phyloP scores from a whole-genome alignment of 2,329 filamentous ascomycete species.

The Fusarium neocosmosporiellum region DNA sequence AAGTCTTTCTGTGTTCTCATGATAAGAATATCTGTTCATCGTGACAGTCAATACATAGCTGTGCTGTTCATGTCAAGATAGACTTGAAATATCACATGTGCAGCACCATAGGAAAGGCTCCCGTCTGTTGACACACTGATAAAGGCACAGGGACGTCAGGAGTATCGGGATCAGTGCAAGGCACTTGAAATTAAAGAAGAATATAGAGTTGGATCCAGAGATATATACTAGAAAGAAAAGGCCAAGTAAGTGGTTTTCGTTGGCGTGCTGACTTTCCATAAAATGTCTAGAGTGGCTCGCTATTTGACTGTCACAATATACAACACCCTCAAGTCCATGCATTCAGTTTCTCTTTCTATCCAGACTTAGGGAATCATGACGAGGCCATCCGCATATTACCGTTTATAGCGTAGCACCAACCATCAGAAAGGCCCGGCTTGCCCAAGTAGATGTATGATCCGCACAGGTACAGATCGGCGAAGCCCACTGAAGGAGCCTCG shows the following conservation, averaged over 20 bases:
- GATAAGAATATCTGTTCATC: background rate
- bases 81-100: background rate
- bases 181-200: background rate
- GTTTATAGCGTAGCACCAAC: background rate
- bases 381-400: background rate
- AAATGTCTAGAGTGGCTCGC: too few relatives aligned
- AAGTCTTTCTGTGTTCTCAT: rapidly evolving
- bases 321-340: background rate
- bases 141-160: background rate
- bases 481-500: background rate
- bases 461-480: background rate
- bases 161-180: background rate
- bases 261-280: background rate
- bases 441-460: background rate
- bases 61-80: background rate
- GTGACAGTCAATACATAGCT: background rate
- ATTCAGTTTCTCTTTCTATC: background rate
- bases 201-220: background rate
- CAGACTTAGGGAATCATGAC: background rate
- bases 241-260: background rate
- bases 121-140: background rate
- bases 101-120: background rate
- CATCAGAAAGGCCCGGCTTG: background rate
- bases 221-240: background rate
- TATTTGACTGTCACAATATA: background rate